Conservation (phyloP, 2,329 filamentous ascomycete species). For the Verticillium dahliae region DNA sequence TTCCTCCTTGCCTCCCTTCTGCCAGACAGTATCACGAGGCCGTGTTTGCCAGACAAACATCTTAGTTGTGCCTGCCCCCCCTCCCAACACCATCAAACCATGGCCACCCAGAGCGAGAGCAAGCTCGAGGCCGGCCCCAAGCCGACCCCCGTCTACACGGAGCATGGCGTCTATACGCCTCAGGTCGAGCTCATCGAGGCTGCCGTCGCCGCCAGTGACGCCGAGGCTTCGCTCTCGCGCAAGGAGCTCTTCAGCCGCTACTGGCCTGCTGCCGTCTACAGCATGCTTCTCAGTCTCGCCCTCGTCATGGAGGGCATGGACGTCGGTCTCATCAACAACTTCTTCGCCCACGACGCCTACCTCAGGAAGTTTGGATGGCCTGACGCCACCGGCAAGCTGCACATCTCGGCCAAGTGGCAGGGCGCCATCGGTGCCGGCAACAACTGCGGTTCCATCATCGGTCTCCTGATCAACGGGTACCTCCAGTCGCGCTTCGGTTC, state of each 20-base stretch:
- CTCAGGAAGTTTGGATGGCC: conserved; percentile 25
- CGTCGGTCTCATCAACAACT: conserved; percentile 29
- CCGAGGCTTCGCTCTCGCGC: conserved; percentile 18
- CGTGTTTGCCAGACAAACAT: no score
- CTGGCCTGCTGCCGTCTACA: conserved; percentile 19
- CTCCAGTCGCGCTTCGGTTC: conserved; percentile 26
- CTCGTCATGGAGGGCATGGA: conserved; percentile 28
- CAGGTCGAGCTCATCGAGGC: conserved; percentile 24
- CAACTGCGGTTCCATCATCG: conserved; percentile 33
- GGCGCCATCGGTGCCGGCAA: conserved; percentile 32
- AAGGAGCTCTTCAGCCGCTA: conserved; percentile 24
- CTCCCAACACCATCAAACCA: neutral
- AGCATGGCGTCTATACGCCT: conserved; percentile 8
- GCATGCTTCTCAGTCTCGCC: conserved; percentile 20
- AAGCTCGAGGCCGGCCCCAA: neutral
- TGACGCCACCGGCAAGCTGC: conserved; percentile 24
- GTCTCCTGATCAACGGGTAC: conserved; percentile 32
- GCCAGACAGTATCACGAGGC: no score
- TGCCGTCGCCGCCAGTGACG: conserved; percentile 20
- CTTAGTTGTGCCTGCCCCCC: no score
- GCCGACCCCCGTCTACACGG: neutral
- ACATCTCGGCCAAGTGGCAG: conserved; percentile 38
- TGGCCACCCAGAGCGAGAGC: neutral
- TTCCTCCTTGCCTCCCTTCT: no score
- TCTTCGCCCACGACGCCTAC: conserved; percentile 26